Conservation (phyloP, 106 monocot species). For the Iris macrosiphon region DNA sequence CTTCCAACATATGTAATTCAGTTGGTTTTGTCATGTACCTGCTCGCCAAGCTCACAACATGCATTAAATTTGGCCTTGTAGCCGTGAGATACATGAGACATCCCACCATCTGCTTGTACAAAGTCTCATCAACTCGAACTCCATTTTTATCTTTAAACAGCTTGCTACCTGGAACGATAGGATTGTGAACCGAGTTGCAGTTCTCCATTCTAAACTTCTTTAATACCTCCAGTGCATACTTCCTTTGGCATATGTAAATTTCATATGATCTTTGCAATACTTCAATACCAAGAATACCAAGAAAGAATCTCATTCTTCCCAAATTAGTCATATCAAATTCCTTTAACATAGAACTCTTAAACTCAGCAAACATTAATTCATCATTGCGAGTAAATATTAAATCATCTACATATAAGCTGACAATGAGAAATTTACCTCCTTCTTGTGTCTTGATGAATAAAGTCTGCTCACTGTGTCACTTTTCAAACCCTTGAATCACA, state of each 20-base stretch:
- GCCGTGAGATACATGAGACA: conserved; percentile 13
- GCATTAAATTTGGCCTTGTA: conserved; percentile 17
- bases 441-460: not conserved
- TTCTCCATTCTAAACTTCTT: too few species aligned
- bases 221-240: too few species aligned
- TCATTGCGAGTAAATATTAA: conserved; percentile 4
- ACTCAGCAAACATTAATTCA: not conserved
- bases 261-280: too few species aligned
- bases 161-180: not conserved
- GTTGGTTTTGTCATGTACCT: conserved; percentile 8
- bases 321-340: too few species aligned
- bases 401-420: not conserved
- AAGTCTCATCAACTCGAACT: conserved; percentile 1
- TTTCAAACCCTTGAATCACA: not conserved
- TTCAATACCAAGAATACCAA: not conserved
- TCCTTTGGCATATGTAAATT: not conserved
- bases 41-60: conserved; percentile 4
- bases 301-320: too few species aligned
- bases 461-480: not conserved
- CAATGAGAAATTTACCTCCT: conserved; percentile 2
- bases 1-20: not conserved
- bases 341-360: not conserved
- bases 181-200: too few species aligned
- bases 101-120: conserved; percentile 16
- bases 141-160: not conserved